These are phyloP conservation scores for Pseudopithomyces chartarum DNA, from an alignment of 2,329 filamentous ascomycete genomes.

Conservation along the genomic window DNA sequence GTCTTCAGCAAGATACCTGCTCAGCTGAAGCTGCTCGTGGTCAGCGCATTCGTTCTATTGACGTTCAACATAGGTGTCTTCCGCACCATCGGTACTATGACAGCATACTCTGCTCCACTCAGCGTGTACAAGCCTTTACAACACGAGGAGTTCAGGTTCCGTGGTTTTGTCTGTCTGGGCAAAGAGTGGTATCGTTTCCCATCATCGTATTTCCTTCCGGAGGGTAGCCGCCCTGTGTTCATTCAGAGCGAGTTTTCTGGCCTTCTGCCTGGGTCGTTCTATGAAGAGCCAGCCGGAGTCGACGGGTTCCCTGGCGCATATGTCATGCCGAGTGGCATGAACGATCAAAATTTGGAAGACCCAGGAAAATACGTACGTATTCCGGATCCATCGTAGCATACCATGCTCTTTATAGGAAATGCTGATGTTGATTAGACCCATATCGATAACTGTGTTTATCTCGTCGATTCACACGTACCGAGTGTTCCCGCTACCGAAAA, in stretches of 20 bases:
- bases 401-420: background rate
- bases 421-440: slow-evolving; percentile 58
- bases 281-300: slow-evolving; percentile 70
- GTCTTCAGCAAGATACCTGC: slow-evolving; percentile 74
- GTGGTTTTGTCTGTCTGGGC: slow-evolving; percentile 81
- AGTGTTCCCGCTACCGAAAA: slow-evolving; percentile 62
- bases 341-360: slow-evolving; percentile 89
- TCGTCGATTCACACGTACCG: slow-evolving; percentile 86
- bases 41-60: slow-evolving; percentile 64
- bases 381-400: background rate
- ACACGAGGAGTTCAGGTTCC: slow-evolving; percentile 58
- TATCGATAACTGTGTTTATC: slow-evolving; percentile 74
- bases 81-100: slow-evolving; percentile 76
- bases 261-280: slow-evolving; percentile 87
- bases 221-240: slow-evolving; percentile 85
- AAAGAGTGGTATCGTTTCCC: slow-evolving; percentile 99
- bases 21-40: slow-evolving; percentile 70
- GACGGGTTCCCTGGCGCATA: slow-evolving; percentile 84
- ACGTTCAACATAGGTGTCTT: slow-evolving; percentile 70
- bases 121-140: slow-evolving; percentile 71
- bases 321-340: slow-evolving; percentile 82
- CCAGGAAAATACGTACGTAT: slow-evolving; percentile 76
- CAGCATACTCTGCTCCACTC: slow-evolving; percentile 82
- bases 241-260: slow-evolving; percentile 89
- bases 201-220: slow-evolving; percentile 86